These are phyloP conservation scores for Mycosphaerella arachidis DNA, from an alignment of 2,329 filamentous ascomycete genomes.

Conservation along the genomic window DNA sequence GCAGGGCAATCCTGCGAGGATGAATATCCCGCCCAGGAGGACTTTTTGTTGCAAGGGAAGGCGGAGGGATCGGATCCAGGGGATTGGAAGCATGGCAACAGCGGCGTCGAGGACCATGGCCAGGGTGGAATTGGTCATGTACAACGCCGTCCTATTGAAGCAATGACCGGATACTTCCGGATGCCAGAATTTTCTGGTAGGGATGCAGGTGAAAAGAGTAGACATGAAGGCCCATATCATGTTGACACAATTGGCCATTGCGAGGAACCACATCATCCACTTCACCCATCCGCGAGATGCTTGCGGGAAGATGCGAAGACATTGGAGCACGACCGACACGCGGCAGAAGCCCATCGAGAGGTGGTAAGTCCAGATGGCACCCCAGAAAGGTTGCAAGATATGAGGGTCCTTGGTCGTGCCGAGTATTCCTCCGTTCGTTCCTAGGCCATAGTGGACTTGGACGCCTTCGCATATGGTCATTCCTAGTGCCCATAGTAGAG, in stretches of 20 bases:
- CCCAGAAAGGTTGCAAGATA: slow-evolving; percentile 1
- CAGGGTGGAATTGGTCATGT: not conserved
- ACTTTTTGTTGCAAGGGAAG: slow-evolving; percentile 2
- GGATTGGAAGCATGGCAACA: not conserved
- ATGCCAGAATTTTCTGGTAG: not conserved
- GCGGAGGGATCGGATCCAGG: slow-evolving; percentile 1
- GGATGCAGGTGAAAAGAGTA: slow-evolving; percentile 3
- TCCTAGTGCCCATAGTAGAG: slow-evolving; percentile 1
- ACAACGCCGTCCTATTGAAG: not conserved
- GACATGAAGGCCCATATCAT: not conserved
- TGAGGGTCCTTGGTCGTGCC: not conserved
- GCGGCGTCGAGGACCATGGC: slow-evolving; percentile 7
- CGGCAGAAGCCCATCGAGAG: slow-evolving; percentile 3
- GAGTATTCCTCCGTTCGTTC: not conserved
- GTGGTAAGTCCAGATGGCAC: slow-evolving; percentile 4
- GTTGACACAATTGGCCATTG: not conserved
- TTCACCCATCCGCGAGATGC: not conserved
- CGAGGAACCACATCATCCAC: not conserved
- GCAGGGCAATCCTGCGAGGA: slow-evolving; percentile 4
- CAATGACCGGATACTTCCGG: not conserved
- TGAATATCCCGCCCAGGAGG: not conserved
- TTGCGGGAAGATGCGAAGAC: slow-evolving; percentile 5
- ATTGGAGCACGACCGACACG: slow-evolving; percentile 1
- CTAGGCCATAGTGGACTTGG: slow-evolving; percentile 6
- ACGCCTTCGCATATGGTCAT: not conserved